phyloP scores from a whole-genome alignment of 2,329 filamentous ascomycete genomes.

The Ophiobolus disseminans region DNA sequence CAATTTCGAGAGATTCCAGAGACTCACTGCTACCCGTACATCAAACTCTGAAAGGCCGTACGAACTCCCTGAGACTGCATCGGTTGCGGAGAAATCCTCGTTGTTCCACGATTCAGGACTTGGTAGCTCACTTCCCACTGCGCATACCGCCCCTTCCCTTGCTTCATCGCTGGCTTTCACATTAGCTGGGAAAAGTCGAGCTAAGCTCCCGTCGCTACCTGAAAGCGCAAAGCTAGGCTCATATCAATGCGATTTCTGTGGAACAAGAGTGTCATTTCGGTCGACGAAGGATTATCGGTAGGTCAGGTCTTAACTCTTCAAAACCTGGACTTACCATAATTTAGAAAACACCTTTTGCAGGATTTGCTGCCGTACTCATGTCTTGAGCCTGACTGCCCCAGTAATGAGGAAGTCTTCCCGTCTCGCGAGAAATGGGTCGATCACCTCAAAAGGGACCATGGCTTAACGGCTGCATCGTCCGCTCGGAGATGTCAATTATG shows the following conservation, averaged over 20 bases:
- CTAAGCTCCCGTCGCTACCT: neutral
- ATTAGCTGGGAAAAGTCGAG: neutral
- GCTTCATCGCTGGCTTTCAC: neutral
- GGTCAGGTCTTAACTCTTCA: neutral
- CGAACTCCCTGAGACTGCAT: neutral
- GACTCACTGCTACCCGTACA: neutral
- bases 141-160: neutral
- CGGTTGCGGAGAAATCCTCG: neutral
- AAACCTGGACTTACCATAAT: neutral
- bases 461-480: neutral
- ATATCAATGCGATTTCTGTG: neutral
- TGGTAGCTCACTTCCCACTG: neutral
- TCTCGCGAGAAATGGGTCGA: neutral
- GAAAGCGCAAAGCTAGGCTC: neutral
- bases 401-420: neutral
- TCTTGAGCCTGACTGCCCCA: neutral
- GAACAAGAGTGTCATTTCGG: neutral
- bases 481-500: neutral
- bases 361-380: slow-evolving; percentile 8
- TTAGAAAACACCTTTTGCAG: slow-evolving; percentile 3
- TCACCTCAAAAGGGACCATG: slow-evolving; percentile 2
- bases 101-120: slow-evolving; percentile 1
- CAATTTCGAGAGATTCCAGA: neutral
- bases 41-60: neutral
- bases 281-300: neutral